phyloP scores from a whole-genome alignment of 202 grass and related monocot species.

The Setaria italica region DNA sequence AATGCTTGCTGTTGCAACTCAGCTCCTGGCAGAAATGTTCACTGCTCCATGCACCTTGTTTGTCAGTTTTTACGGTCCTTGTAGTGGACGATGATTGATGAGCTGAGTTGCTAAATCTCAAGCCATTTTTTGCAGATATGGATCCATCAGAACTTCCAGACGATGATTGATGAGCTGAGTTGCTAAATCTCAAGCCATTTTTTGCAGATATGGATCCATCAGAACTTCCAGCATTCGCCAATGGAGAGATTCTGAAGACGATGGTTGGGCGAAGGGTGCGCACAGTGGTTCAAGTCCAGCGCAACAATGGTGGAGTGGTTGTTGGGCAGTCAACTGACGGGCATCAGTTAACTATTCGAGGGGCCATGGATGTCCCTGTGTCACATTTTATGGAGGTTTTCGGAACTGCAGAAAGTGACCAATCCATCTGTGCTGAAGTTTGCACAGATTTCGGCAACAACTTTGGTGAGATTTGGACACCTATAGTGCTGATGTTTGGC shows the following conservation, averaged over 20 bases:
- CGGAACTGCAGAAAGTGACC: slow-evolving; percentile 70
- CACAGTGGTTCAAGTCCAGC: slow-evolving; percentile 70
- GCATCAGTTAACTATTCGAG: slow-evolving; percentile 69
- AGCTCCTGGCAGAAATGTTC: no score
- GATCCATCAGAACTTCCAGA: slow-evolving; percentile 55
- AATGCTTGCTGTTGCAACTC: no score
- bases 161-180: no score
- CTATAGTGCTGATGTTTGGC: not conserved
- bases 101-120: no score
- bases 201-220: slow-evolving; percentile 21
- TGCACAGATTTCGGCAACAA: slow-evolving; percentile 79
- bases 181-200: no score
- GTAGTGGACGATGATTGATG: no score
- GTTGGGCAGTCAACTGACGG: slow-evolving; percentile 69
- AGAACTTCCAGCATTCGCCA: slow-evolving; percentile 69
- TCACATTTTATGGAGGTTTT: slow-evolving; percentile 75
- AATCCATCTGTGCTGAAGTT: slow-evolving; percentile 71
- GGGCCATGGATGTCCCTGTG: slow-evolving; percentile 46
- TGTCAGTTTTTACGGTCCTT: no score
- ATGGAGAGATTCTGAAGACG: slow-evolving; percentile 72
- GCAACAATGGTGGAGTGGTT: slow-evolving; percentile 57
- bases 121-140: no score
- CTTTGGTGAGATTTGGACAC: slow-evolving; percentile 67
- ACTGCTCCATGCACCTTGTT: no score
- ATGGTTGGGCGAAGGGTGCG: slow-evolving; percentile 72